Percentiles rank a stretch among this genome's conserved stretches.
Conservation (phyloP, 1,284 basidiomycete species). For the Porodaedalea pini region DNA sequence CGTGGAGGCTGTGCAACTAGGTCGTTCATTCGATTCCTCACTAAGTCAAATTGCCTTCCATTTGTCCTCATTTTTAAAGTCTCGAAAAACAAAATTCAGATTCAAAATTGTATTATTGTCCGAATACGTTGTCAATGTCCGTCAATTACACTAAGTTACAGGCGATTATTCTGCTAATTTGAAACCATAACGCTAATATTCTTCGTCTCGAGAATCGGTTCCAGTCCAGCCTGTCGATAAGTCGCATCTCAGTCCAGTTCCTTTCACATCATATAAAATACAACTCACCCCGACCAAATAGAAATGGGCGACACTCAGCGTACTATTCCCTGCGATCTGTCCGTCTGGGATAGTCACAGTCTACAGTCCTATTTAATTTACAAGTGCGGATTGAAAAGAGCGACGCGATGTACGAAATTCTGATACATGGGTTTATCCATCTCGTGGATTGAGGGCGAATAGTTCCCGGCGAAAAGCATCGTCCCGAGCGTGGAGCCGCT, state of each 20-base stretch:
- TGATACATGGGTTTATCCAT: slow-evolving; percentile 15
- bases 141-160: too few relatives aligned
- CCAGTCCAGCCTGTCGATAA: slow-evolving; percentile 14
- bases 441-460: slow-evolving; percentile 9
- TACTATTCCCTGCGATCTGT: background rate
- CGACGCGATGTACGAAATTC: slow-evolving; percentile 18
- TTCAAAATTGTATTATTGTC: background rate
- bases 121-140: too few relatives aligned
- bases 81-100: too few relatives aligned
- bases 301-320: slow-evolving; percentile 21
- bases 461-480: slow-evolving; percentile 16
- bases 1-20: background rate
- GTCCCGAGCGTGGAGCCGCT: background rate
- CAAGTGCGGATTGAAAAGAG: background rate
- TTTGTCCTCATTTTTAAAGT: too few relatives aligned
- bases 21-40: background rate
- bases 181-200: slow-evolving; percentile 17
- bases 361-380: background rate
- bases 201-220: slow-evolving; percentile 19
- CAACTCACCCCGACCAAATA: slow-evolving; percentile 19
- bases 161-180: background rate
- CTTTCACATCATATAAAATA: background rate
- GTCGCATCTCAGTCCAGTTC: background rate
- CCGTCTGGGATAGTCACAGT: slow-evolving; percentile 16
- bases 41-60: background rate